Conservation (phyloP, 352 stramenopile genomes). For the Phytophthora brassicae region DNA sequence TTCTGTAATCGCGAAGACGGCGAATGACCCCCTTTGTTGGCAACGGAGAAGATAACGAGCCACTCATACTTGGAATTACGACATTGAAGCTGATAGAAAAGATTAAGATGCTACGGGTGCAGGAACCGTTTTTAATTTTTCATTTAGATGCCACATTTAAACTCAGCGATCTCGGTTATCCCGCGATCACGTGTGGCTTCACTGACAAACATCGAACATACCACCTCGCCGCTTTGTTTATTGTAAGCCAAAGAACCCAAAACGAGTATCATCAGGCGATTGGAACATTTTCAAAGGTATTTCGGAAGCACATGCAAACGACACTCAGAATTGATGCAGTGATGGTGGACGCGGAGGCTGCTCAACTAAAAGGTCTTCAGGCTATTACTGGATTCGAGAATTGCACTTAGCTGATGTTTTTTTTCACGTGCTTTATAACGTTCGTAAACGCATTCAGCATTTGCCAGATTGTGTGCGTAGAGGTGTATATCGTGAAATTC, state of each 20-base stretch:
- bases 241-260: background rate
- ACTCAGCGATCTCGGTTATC: background rate
- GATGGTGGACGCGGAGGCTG: slow-evolving; percentile 1
- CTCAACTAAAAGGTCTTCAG: slow-evolving; percentile 1
- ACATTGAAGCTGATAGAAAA: too few relatives aligned
- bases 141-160: slow-evolving; percentile 8
- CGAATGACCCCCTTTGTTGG: background rate
- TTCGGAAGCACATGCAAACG: too few relatives aligned
- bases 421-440: background rate
- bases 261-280: too few relatives aligned
- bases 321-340: background rate
- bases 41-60: slow-evolving; percentile 4
- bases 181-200: background rate
- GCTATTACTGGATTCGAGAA: background rate
- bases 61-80: slow-evolving; percentile 1
- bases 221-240: background rate
- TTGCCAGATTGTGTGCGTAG: too few relatives aligned
- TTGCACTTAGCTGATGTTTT: background rate
- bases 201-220: background rate
- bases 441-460: background rate
- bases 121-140: background rate
- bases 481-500: too few relatives aligned
- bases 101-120: too few relatives aligned
- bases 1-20: background rate
- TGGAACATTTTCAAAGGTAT: too few relatives aligned